These are phyloP conservation scores for Arbutus unedo DNA, from an alignment of 148 eudicot species.

Conservation along the genomic window DNA sequence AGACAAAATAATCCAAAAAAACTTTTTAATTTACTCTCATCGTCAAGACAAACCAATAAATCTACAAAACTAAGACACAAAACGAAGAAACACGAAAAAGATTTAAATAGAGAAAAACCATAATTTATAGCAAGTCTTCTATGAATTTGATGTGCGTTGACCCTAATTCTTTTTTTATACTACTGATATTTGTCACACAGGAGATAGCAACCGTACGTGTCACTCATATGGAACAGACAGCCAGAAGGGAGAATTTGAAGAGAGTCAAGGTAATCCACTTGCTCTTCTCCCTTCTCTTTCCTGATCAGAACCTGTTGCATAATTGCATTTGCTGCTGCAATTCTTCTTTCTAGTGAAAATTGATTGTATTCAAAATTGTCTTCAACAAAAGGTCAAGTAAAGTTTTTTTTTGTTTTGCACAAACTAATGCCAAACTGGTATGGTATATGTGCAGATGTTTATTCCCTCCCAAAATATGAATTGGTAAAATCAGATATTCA, in stretches of 20 bases:
- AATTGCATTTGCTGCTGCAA: neutral
- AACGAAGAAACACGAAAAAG: too few relatives aligned
- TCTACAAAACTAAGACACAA: too few relatives aligned
- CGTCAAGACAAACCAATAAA: too few relatives aligned
- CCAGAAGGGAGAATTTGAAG: constrained; percentile 49
- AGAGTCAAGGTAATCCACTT: constrained; percentile 50
- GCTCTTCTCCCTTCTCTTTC: neutral
- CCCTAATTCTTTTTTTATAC: neutral
- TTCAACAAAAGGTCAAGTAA: neutral
- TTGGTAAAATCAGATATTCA: neutral
- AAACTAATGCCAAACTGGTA: neutral
- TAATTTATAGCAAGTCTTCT: neutral
- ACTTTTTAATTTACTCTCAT: too few relatives aligned
- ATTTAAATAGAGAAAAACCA: too few relatives aligned
- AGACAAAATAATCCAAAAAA: too few relatives aligned
- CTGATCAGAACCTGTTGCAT: neutral
- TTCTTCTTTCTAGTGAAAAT: neutral
- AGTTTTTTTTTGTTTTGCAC: neutral
- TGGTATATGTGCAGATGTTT: neutral
- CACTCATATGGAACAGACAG: constrained; percentile 42
- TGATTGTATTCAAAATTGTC: neutral
- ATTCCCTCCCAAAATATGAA: neutral
- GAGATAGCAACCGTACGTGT: constrained; percentile 41
- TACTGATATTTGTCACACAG: constrained; percentile 22
- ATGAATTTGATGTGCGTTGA: constrained; percentile 1